Evolutionary conservation across 2,329 filamentous ascomycete genomes (phyloP).

Genomic region (Rhynchosporium secalis): DNA sequence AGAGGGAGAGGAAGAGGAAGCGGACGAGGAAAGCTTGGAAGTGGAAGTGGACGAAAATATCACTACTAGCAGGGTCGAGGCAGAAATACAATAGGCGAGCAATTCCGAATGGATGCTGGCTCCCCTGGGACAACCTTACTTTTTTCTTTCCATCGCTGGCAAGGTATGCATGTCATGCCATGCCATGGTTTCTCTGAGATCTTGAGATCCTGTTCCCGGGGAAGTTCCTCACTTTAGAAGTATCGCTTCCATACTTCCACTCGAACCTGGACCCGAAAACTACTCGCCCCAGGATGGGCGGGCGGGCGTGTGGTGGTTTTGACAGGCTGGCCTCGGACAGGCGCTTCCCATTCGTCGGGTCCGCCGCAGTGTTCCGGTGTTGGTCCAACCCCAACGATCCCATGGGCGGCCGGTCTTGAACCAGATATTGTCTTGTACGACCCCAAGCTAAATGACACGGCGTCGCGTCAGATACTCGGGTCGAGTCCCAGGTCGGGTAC

Average conservation of each 20-base stretch:
- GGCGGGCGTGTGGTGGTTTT: too few relatives aligned
- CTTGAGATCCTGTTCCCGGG: too few relatives aligned
- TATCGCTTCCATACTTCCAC: neutral
- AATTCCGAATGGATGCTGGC: too few relatives aligned
- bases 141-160: too few relatives aligned
- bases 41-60: neutral
- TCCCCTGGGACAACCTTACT: too few relatives aligned
- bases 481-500: constrained; percentile 5
- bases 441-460: constrained; percentile 12
- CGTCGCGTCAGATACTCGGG: neutral
- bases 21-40: neutral
- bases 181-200: too few relatives aligned
- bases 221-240: too few relatives aligned
- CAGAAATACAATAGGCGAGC: too few relatives aligned
- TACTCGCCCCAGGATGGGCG: neutral
- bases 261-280: neutral
- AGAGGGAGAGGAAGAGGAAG: neutral
- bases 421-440: constrained; percentile 14
- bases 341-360: constrained; percentile 10
- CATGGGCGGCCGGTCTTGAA: neutral
- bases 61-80: neutral
- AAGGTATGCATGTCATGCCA: too few relatives aligned
- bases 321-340: neutral
- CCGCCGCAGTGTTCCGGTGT: constrained; percentile 6
- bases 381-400: neutral